Evolutionary conservation across 2,329 filamentous ascomycete species (phyloP), one percentile per base, ranked within the genome.

Genomic region (Aulographum hederae): DNA sequence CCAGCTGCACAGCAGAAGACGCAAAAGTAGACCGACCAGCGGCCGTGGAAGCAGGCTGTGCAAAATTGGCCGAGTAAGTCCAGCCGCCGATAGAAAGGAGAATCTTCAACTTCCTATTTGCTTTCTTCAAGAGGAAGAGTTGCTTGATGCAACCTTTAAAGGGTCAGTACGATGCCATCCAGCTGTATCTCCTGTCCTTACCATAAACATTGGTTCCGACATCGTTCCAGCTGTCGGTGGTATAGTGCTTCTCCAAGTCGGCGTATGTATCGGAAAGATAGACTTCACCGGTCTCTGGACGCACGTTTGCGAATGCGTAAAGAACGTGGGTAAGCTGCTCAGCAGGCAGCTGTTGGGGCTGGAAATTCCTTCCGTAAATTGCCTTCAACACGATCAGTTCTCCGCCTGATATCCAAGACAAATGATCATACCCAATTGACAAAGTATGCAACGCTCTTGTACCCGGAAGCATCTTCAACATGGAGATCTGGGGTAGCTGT

Each of bases 281-380:
- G 6, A 54, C 82, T 53, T 91, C 80, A 31, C 86, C 86, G 19
- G 67, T 71, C 3, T 86, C 79, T 3, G 73, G 64, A 3, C 70
- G 67, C 36, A 93, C 69, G 50, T 94, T 91, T 46, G 81, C 86
- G 55, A 95, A 95, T 12, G 85, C 67, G 45, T 94, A 94, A 12
- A 94, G 69, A 4, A 95, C 57, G 47, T 95, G 86, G 0, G 85
- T 95, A 26, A 94, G 67, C 34, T 80, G 77, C 33, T 84, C 69
- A 3, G 66, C 72, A 0, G 80, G 79, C 4, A 95, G 66, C 47
- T 92, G 73, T 47, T 91, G 78, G 0, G 85, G 84, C n/a, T 73
- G n/a, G n/a, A n/a, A n/a, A n/a, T n/a, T n/a, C n/a, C n/a, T n/a
- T n/a, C n/a, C n/a, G n/a, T n/a, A n/a, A n/a, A n/a, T n/a, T n/a